These are phyloP conservation scores for Phalaenopsis hybrid DNA, from an alignment of 116 monocot genomes.

Conservation along the genomic window DNA sequence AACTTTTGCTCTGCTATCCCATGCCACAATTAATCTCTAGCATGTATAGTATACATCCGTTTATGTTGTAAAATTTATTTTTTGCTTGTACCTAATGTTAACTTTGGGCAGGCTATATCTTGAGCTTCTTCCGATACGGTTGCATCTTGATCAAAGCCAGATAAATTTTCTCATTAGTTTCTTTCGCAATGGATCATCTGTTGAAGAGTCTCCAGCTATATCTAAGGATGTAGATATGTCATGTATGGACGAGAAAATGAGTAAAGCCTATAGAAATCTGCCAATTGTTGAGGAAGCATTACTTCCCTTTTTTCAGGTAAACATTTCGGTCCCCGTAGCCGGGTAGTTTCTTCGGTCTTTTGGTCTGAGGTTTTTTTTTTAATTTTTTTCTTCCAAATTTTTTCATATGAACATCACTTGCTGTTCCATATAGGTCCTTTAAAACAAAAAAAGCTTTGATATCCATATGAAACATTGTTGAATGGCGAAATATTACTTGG, in stretches of 20 bases:
- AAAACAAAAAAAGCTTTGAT: background rate
- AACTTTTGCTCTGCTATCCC: background rate
- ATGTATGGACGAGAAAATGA: slow-evolving; percentile 17
- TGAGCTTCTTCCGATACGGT: slow-evolving; percentile 60
- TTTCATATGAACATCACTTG: background rate
- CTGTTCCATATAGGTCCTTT: background rate
- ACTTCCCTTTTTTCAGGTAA: slow-evolving; percentile 99
- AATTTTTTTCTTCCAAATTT: background rate
- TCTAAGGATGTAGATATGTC: slow-evolving; percentile 31
- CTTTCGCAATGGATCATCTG: slow-evolving; percentile 47
- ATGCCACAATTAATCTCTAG: background rate
- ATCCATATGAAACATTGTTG: background rate
- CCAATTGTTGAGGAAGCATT: slow-evolving; percentile 70
- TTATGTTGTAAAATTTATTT: background rate
- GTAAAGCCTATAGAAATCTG: slow-evolving; percentile 21
- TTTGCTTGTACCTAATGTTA: slow-evolving; percentile 10
- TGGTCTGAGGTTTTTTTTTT: background rate
- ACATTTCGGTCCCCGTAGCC: slow-evolving; percentile 5
- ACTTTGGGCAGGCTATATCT: slow-evolving; percentile 55
- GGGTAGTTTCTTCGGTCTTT: background rate
- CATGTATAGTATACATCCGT: background rate
- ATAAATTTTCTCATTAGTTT: slow-evolving; percentile 77
- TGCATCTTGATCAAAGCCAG: slow-evolving; percentile 95
- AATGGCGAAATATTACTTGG: background rate
- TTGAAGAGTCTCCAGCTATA: slow-evolving; percentile 15